Conservation (phyloP, 2,329 filamentous ascomycete species). For the Aspergillus japonicus region DNA sequence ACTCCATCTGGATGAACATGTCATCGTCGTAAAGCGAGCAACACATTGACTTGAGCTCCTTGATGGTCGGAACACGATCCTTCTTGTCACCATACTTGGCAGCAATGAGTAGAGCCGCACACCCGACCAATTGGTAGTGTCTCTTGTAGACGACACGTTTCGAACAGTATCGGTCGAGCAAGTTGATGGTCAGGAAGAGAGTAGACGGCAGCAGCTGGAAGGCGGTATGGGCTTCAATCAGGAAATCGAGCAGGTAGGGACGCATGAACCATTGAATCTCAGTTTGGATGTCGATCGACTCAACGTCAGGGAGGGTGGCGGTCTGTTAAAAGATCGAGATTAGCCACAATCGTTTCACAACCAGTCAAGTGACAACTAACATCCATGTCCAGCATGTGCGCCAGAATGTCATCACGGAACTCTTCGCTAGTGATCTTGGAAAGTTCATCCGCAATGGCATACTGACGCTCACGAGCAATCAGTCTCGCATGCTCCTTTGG, state of each 20-base stretch:
- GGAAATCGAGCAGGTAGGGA: constrained; percentile 95
- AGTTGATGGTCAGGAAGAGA: constrained; percentile 91
- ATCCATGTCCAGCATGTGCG: constrained; percentile 96
- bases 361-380: constrained; percentile 35
- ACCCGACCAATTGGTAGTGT: constrained; percentile 97
- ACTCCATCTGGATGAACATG: constrained; percentile 99
- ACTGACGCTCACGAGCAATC: constrained; percentile 77
- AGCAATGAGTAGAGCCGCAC: constrained; percentile 90
- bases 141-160: constrained; percentile 98
- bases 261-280: constrained; percentile 99
- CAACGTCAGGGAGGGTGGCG: constrained; percentile 90
- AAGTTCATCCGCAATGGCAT: constrained; percentile 83
- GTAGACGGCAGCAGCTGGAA: constrained; percentile 94
- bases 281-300: constrained; percentile 97
- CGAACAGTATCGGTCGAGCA: constrained; percentile 96
- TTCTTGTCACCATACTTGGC: constrained; percentile 99
- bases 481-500: constrained; percentile 74
- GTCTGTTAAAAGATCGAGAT: constrained; percentile 49
- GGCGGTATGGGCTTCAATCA: constrained; percentile 93
- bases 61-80: constrained; percentile 94
- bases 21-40: constrained; percentile 97
- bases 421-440: constrained; percentile 82
- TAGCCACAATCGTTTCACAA: constrained; percentile 12
- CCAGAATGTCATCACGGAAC: constrained; percentile 90
- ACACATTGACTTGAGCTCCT: constrained; percentile 98